Conservation (phyloP, 306 rosid genomes). For the Quercus alba region DNA sequence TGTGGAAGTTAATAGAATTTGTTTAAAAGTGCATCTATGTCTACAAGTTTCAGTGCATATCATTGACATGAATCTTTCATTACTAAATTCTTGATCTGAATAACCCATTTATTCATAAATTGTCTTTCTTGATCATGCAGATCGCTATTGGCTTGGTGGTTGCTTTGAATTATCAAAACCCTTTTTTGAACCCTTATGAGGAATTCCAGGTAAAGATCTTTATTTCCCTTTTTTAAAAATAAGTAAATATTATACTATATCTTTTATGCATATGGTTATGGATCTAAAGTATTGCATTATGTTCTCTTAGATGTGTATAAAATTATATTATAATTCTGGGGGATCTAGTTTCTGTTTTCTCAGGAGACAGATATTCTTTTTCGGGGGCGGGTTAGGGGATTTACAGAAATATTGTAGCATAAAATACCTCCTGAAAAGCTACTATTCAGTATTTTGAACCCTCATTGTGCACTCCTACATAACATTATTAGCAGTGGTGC, state of each 20-base stretch:
- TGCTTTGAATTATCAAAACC: conserved; percentile 84
- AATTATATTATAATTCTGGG: background rate
- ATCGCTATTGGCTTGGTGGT: conserved; percentile 84
- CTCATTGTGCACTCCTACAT: background rate
- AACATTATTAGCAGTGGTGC: background rate
- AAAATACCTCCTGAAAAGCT: background rate
- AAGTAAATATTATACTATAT: too few relatives aligned
- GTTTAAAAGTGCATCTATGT: background rate
- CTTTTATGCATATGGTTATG: background rate
- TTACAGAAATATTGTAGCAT: background rate
- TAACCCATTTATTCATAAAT: conserved; percentile 11
- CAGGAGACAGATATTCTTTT: background rate
- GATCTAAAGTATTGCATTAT: background rate
- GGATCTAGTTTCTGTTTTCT: background rate
- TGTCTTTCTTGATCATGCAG: conserved; percentile 36
- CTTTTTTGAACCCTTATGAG: conserved; percentile 82
- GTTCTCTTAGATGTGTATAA: background rate
- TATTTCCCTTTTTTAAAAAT: background rate
- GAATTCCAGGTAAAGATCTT: conserved; percentile 78
- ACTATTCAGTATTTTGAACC: background rate
- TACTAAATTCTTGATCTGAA: conserved; percentile 10
- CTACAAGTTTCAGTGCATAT: background rate
- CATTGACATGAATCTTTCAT: background rate
- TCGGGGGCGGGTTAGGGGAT: background rate
- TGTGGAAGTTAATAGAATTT: background rate